A percentile compares a stretch with the other conserved stretches of the same genome.
These are phyloP conservation scores for Clarireedia hainanense DNA, from an alignment of 2,329 filamentous ascomycete species.

Conservation along the genomic window DNA sequence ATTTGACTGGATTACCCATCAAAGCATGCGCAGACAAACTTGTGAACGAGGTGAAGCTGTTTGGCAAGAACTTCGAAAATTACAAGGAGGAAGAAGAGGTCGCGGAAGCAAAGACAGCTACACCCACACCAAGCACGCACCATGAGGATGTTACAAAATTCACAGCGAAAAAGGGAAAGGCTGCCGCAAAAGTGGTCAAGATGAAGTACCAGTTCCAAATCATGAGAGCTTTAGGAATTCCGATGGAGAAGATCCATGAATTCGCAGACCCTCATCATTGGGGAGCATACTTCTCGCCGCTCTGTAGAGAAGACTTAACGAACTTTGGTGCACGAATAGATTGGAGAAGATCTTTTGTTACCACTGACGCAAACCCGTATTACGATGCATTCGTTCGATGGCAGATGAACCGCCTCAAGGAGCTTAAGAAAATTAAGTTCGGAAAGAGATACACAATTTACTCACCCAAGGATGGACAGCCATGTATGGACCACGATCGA, in stretches of 20 bases:
- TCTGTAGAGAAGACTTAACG: slow-evolving; percentile 70
- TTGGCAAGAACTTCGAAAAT: slow-evolving; percentile 76
- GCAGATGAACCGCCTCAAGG: slow-evolving; percentile 92
- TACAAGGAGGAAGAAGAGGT: slow-evolving; percentile 57
- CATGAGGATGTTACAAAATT: slow-evolving; percentile 90
- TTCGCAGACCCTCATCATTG: slow-evolving; percentile 90
- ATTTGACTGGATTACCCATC: slow-evolving; percentile 96
- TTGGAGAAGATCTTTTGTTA: slow-evolving; percentile 88
- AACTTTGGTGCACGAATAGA: slow-evolving; percentile 83
- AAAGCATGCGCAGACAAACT: slow-evolving; percentile 97
- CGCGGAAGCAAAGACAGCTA: slow-evolving; percentile 39
- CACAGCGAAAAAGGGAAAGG: slow-evolving; percentile 86
- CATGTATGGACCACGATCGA: slow-evolving; percentile 82
- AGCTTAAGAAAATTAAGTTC: slow-evolving; percentile 87
- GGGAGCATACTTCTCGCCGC: slow-evolving; percentile 86
- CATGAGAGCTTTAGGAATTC: slow-evolving; percentile 85
- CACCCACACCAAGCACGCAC: slow-evolving; percentile 54
- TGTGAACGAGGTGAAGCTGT: slow-evolving; percentile 78
- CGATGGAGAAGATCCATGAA: slow-evolving; percentile 79
- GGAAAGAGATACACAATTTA: slow-evolving; percentile 92
- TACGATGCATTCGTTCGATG: slow-evolving; percentile 93
- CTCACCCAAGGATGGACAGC: slow-evolving; percentile 79
- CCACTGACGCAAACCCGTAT: slow-evolving; percentile 93
- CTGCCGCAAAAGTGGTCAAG: slow-evolving; percentile 79
- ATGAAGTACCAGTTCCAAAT: slow-evolving; percentile 96